These are phyloP conservation scores for Omphalotus guepiniiformis DNA, from an alignment of 768 basidiomycete species.

Conservation along the genomic window DNA sequence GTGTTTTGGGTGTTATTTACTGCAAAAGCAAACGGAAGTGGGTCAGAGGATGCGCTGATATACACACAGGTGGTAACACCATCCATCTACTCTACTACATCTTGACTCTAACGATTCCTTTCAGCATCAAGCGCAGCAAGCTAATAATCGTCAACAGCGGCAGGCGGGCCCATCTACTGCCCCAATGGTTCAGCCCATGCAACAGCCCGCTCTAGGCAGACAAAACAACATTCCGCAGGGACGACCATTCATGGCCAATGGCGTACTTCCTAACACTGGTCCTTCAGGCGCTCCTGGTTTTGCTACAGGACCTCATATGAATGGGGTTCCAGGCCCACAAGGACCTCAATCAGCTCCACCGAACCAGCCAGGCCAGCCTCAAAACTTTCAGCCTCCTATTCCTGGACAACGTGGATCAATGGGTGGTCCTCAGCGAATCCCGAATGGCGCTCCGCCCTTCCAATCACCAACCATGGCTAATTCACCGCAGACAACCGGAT, in stretches of 20 bases:
- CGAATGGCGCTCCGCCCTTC: slow-evolving; percentile 47
- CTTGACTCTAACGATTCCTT: slow-evolving; percentile 9
- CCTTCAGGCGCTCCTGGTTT: slow-evolving; percentile 17
- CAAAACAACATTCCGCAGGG: too few species aligned
- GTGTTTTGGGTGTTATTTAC: slow-evolving; percentile 86
- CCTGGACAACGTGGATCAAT: slow-evolving; percentile 27
- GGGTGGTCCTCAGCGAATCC: slow-evolving; percentile 35
- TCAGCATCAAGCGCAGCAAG: slow-evolving; percentile 33
- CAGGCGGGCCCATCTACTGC: slow-evolving; percentile 14
- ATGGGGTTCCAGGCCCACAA: slow-evolving; percentile 37
- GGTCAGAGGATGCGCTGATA: slow-evolving; percentile 66
- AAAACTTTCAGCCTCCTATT: slow-evolving; percentile 29
- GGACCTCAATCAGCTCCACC: slow-evolving; percentile 23
- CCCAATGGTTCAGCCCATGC: slow-evolving; percentile 24
- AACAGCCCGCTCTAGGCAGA: slow-evolving; percentile 20
- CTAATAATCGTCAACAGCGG: slow-evolving; percentile 12
- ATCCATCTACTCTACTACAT: slow-evolving; percentile 14
- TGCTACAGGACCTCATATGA: slow-evolving; percentile 35
- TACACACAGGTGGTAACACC: slow-evolving; percentile 60
- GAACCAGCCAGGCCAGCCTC: slow-evolving; percentile 25
- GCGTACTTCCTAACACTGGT: slow-evolving; percentile 18
- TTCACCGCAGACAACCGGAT: slow-evolving; percentile 47
- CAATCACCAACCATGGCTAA: slow-evolving; percentile 64
- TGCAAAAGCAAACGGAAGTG: slow-evolving; percentile 65
- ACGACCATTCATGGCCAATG: slow-evolving; percentile 24